A percentile compares a stretch with the other conserved stretches of the same genome.
Evolutionary conservation across 2,329 filamentous ascomycete genomes (phyloP).

Genomic region (Fusarium tjaetaba): DNA sequence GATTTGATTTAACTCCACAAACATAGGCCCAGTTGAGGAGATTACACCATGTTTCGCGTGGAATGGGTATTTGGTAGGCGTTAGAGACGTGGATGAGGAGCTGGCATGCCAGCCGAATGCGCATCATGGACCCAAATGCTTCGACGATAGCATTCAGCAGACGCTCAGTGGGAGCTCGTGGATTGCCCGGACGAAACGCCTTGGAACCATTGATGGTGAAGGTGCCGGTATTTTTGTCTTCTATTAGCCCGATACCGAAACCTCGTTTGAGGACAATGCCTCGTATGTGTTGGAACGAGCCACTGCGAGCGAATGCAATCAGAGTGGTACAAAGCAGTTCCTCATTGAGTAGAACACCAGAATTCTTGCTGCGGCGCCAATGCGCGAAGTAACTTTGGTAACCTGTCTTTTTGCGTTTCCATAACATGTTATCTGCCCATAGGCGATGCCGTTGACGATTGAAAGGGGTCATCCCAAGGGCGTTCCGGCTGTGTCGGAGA

Average conservation of each 20-base stretch:
- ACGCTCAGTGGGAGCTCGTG: constrained; percentile 65
- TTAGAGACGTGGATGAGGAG: constrained; percentile 71
- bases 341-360: constrained; percentile 50
- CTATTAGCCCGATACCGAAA: constrained; percentile 44
- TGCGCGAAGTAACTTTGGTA: constrained; percentile 42
- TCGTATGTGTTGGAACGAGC: constrained; percentile 48
- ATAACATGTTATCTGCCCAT: constrained; percentile 42
- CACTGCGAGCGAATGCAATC: constrained; percentile 54
- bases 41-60: constrained; percentile 69
- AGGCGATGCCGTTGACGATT: constrained; percentile 40
- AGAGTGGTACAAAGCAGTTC: constrained; percentile 54
- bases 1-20: constrained; percentile 54
- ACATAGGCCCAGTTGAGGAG: constrained; percentile 75
- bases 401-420: constrained; percentile 42
- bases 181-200: constrained; percentile 58
- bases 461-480: constrained; percentile 44
- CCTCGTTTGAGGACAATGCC: constrained; percentile 47
- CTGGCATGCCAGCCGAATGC: constrained; percentile 66
- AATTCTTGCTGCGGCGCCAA: constrained; percentile 40
- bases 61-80: constrained; percentile 67
- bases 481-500: constrained; percentile 45
- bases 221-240: constrained; percentile 30
- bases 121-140: constrained; percentile 72
- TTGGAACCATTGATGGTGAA: constrained; percentile 48
- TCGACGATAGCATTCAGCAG: constrained; percentile 76